These are phyloP conservation scores for Aethionema arabicum DNA, from an alignment of 345 rosid species.

Conservation along the genomic window DNA sequence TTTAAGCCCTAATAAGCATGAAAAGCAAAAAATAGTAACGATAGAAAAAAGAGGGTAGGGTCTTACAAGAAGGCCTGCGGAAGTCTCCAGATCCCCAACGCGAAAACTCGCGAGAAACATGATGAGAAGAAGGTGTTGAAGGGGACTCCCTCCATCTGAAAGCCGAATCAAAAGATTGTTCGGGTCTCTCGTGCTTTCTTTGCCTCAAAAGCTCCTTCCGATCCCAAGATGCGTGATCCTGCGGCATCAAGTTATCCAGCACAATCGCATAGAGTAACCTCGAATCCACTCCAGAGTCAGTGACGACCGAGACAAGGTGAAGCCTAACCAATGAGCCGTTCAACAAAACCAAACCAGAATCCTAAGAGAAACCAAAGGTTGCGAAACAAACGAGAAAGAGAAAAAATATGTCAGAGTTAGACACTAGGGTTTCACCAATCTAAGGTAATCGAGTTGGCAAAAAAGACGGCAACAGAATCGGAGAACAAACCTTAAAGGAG, in stretches of 20 bases:
- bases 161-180: conserved; percentile 47
- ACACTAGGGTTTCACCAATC: conserved; percentile 34
- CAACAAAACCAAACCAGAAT: conserved; percentile 25
- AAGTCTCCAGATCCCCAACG: conserved; percentile 78
- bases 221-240: conserved; percentile 87
- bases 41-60: neutral
- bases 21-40: neutral
- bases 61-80: conserved; percentile 75
- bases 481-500: conserved; percentile 27
- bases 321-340: conserved; percentile 19
- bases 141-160: conserved; percentile 78
- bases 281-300: conserved; percentile 29
- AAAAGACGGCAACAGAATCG: conserved; percentile 15
- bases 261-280: conserved; percentile 44
- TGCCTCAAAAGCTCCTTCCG: conserved; percentile 85
- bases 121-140: conserved; percentile 46
- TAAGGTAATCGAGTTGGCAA: neutral
- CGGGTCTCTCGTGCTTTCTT: conserved; percentile 85
- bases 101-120: conserved; percentile 48
- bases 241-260: conserved; percentile 74
- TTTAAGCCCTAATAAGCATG: conserved; percentile 25
- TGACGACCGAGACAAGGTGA: conserved; percentile 6
- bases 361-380: neutral
- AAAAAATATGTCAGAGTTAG: neutral
- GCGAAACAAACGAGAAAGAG: conserved; percentile 19